Percentiles rank a stretch among this genome's conserved stretches.
Conservation (phyloP, 2,329 filamentous ascomycete genomes). For the Coniochaeta hoffmannii region DNA sequence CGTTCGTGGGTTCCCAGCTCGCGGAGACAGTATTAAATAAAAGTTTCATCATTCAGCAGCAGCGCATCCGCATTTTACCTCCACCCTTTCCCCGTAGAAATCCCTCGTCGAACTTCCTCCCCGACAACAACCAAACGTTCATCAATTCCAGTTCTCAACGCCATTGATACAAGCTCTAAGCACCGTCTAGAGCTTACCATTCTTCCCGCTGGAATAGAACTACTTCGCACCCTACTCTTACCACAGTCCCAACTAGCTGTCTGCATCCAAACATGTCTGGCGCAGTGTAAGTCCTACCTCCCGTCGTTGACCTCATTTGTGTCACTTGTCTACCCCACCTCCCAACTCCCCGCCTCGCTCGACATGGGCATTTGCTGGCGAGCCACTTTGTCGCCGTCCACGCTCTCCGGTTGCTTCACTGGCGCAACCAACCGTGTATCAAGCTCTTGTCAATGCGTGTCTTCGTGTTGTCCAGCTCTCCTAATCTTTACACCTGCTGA, state of each 20-base stretch:
- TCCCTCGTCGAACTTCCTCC: constrained; percentile 10
- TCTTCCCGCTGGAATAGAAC: neutral
- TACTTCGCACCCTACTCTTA: neutral
- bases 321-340: constrained; percentile 17
- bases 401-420: neutral
- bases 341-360: constrained; percentile 11
- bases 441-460: neutral
- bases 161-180: neutral
- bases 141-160: neutral
- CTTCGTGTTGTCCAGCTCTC: neutral
- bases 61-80: constrained; percentile 10
- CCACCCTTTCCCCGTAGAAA: constrained; percentile 13
- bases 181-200: neutral
- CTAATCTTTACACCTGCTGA: constrained; percentile 1
- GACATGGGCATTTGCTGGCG: neutral
- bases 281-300: constrained; percentile 52
- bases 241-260: neutral
- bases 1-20: neutral
- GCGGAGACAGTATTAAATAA: constrained; percentile 8
- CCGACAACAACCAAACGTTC: constrained; percentile 8
- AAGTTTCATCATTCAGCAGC: constrained; percentile 18
- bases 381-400: constrained; percentile 5
- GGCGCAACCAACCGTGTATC: neutral
- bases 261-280: constrained; percentile 48
- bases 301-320: constrained; percentile 4